Evolutionary conservation across 129 eudicot species (phyloP), one percentile per base, ranked within the genome.

Genomic region (Dittrichia graveolens): DNA sequence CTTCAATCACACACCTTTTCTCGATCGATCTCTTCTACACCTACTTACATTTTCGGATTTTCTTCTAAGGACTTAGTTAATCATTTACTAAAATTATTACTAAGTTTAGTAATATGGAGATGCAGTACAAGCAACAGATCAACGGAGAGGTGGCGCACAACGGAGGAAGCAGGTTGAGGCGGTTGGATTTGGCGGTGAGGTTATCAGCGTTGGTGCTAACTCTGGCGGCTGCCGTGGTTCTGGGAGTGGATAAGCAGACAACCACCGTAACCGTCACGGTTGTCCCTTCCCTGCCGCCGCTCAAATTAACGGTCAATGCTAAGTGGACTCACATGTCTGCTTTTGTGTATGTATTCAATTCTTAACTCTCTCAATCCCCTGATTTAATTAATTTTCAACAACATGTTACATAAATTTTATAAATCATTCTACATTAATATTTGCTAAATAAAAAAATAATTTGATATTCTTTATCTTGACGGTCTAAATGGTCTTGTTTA

Each of bases 281-380:
- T 35, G 76, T 65, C 18, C 80, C 96, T 0, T 50, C 86, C 6
- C 73, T 86, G 69, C 96, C 96, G 24, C 90, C 96, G 18, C 53
- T 86, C 6, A 63, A 69, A n/a, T 42, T 89, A 63, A 90, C 88
- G 45, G 92, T 76, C 72, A 70, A 80, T 8, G 96, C 96, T 14
- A 87, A 90, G 48, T 86, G 83, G 84, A 83, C 56, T 59, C 75
- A 90, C 79, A 18, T 90, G 83, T 85, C 96, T 52, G 93, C 96
- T 57, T 87, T 90, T 54, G 87, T 83, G 96, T 90, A 78, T 76
- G 93, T 59, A 9, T 39, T 43, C 6, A 8, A 15, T 38, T 4
- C 5, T 55, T 1, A 50, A 70, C 11, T 55, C 8, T 6, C 7
- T 9, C 13, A 47, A 9, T 8, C n/a, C 4, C n/a, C 11, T 12